Base-by-base conservation (phyloP, 2,329 filamentous ascomycete genomes). In the Neonectria magnoliae region DNA sequence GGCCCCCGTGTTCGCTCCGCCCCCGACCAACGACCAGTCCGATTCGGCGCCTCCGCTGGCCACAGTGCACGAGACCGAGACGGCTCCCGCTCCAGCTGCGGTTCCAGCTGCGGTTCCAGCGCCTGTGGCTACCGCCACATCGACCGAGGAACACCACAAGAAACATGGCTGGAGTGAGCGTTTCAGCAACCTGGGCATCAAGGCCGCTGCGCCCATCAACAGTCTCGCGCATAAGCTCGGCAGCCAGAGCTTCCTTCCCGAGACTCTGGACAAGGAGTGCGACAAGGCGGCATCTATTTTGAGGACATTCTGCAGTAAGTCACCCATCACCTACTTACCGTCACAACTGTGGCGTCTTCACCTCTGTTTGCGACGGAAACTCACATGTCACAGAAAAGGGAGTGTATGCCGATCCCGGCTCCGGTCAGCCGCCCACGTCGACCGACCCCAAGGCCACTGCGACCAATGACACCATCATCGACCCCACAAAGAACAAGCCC, bases 261-360 rank as follows among this genome's bases (percentile, higher is more conserved):
- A 91, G 59, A 90, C 91, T 1, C 83, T 97, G 68, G 94, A 97
- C 76, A 93, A 93, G 78, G 94, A 97, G 81, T 92, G 91, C 71
- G 93, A 97, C 79, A 97, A 97, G 82, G 93, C 93, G 1, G 93
- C 94, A 36, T 84, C 92, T 13, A 97, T 97, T 52, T 78, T 97
- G 27, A 88, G 88, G 75, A 92, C 90, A 68, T 98, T 98, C 79
- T 97, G 93, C 84, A 96, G 90, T 92, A 84, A 74, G 89, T 78
- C 2, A 11, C 0, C 10, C 4, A n/a, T 16, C 41, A n/a, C 1
- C 3, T 1, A 42, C 22, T 22, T 22, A 22, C 38, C n/a, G 6
- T 42, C 38, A 42, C 38, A 18, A 2, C 16, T 42, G 38, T 42
- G 38, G 16, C 38, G 38, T 6, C 38, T 11, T 42, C 38, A 42